Evolutionary conservation across 345 rosid genomes (phyloP), one percentile per base, ranked within the genome.

Genomic region (Aquilaria sinensis): DNA sequence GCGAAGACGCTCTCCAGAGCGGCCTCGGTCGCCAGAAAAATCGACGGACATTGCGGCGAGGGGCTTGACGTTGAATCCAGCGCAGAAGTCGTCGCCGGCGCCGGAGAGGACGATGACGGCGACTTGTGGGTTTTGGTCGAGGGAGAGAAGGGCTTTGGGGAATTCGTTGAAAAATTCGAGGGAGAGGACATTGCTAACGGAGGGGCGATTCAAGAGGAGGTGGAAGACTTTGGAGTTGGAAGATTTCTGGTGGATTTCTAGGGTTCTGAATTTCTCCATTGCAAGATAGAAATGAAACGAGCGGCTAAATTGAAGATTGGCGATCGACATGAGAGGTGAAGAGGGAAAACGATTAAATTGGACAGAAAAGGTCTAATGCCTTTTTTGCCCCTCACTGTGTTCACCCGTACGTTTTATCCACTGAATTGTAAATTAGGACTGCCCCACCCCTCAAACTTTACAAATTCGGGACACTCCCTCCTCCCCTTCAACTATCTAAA

Each of bases 81-180:
- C 73, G 77, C 92, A 88, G 78, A 93, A 88, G 77, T 87, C 84
- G 57, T 78, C 76, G 13, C 94, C 97, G 70, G 85, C 57, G 56
- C 85, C 94, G 72, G 85, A 66, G 60, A 90, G 81, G 68, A 88
- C 56, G 68, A 86, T 70, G 61, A 77, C 80, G 53, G 67, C 15
- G 73, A 58, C 88, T 11, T 77, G 60, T 47, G 91, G 90, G 67
- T 83, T 80, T 31, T 75, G 83, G 71, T 88, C 97, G 51, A 93
- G 90, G 31, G 74, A 64, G 0, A 61, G 60, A 4, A 93, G 78
- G 31, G 96, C 92, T 60, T 9, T 31, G 49, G 96, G 88, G 68
- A 93, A 73, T 63, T 93, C 97, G 65, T 62, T 2, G 79, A 83
- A 90, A 86, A 77, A 87, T 48, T 83, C 90, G 13, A 56, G 75